Evolutionary conservation across 2,329 filamentous ascomycete species (phyloP).

Genomic region (Zasmidium angulare): DNA sequence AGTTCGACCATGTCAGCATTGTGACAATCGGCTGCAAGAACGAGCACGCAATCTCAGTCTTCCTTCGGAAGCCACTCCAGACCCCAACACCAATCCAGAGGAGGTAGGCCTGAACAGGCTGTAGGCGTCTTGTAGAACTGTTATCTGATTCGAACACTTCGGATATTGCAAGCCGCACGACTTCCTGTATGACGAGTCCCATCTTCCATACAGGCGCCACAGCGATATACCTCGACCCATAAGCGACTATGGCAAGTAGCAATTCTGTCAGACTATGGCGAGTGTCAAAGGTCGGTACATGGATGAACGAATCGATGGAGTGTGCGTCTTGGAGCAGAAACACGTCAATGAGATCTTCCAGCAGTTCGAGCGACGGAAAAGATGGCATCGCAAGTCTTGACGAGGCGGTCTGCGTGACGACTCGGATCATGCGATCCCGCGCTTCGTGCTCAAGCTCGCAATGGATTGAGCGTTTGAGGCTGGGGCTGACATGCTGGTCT

Average conservation of each 20-base stretch:
- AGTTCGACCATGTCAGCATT: conserved; percentile 40
- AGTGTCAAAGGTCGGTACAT: conserved; percentile 58
- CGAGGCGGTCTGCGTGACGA: conserved; percentile 30
- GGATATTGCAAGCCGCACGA: conserved; percentile 38
- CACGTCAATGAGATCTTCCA: conserved; percentile 61
- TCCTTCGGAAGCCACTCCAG: conserved; percentile 58
- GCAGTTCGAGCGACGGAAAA: conserved; percentile 59
- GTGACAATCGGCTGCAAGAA: conserved; percentile 55
- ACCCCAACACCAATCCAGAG: conserved; percentile 53
- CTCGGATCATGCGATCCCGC: conserved; percentile 29
- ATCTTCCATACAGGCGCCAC: conserved; percentile 59
- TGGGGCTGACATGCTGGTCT: conserved; percentile 28
- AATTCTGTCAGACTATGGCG: conserved; percentile 57
- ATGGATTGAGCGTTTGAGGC: conserved; percentile 18
- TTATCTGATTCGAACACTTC: conserved; percentile 50
- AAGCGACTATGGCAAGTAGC: conserved; percentile 56
- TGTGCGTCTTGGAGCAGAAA: conserved; percentile 57
- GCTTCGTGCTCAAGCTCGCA: conserved; percentile 22
- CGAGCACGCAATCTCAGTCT: conserved; percentile 58
- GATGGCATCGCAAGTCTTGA: conserved; percentile 49
- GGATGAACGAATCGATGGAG: conserved; percentile 57
- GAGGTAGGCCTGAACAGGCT: conserved; percentile 49
- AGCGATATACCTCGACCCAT: conserved; percentile 58
- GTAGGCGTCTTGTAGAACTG: conserved; percentile 48
- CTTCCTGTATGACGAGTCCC: conserved; percentile 52